Base-by-base conservation (phyloP, 495 filamentous ascomycete genomes). In the Podospora pseudopauciseta region DNA sequence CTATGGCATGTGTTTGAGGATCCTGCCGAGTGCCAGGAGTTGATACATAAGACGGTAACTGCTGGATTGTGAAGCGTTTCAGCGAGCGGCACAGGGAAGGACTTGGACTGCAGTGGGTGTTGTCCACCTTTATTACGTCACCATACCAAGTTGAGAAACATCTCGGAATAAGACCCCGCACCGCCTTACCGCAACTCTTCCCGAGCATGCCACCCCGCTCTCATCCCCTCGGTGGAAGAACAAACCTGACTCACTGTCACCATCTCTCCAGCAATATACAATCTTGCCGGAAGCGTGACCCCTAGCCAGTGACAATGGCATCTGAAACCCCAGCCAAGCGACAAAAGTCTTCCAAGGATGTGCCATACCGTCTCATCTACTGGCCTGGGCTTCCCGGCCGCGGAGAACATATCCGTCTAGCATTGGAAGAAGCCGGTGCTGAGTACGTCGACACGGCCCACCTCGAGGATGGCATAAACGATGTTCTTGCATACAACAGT, bases 1-100 rank as follows among this genome's bases (percentile, higher is more conserved):
- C 73, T 89, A 0, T 98, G 93, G 93, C 86, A 86, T 72, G 87
- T 94, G 1, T 97, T 96, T 80, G 86, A 90, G 63, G 82, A 91
- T 30, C 86, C 94, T 5, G 75, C 81, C 44, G 92, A 96, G 78
- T 86, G 84, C 71, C 69, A 72, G 60, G 57, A 75, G 58, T 60
- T 82, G 44, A 67, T 85, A 2, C 73, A 80, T 16, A 74, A 78
- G 68, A 73, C 75, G 4, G 74, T 84, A 19, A 49, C 11, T 4
- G 34, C 59, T 49, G 13, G 18, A 18, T 68, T 34, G 62, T 74
- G 15, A 32, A 23, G 23, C 23, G 23, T 11, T 3, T 19, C 11
- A 5, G 7, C 13, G 39, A 11, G 15, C 15, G 39, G 9, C 39
- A 13, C 9, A 49, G 39, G 39, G 39, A 13, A 49, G 13, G 39